These are phyloP conservation scores for Fagopyrum homotropicum DNA, from an alignment of 148 eudicot species.

Conservation along the genomic window DNA sequence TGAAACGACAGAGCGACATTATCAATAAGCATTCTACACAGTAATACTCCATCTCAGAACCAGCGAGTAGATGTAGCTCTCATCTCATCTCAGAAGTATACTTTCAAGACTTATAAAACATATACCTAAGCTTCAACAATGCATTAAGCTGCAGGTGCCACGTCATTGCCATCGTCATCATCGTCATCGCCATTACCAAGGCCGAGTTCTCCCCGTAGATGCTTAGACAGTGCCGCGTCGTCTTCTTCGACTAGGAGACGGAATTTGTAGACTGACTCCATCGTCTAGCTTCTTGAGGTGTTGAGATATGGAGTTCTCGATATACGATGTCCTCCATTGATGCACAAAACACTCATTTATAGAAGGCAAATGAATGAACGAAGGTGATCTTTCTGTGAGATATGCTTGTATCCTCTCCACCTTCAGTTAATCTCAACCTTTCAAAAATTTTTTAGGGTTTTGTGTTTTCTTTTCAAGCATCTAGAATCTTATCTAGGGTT, in stretches of 20 bases:
- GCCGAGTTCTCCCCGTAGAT: not conserved
- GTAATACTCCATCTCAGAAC: not conserved
- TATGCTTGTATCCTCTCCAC: not conserved
- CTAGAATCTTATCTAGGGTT: not conserved
- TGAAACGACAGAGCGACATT: not conserved
- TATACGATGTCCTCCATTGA: not conserved
- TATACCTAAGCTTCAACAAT: not conserved
- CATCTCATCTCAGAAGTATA: constrained; percentile 1
- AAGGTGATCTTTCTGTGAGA: not conserved
- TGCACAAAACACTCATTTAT: not conserved
- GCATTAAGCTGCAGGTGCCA: constrained; percentile 32
- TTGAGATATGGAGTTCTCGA: not conserved
- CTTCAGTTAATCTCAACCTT: not conserved
- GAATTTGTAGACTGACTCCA: not conserved
- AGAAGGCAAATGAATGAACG: not conserved
- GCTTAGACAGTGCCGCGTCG: constrained; percentile 8
- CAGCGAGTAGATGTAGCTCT: not conserved
- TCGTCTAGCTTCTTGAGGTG: not conserved
- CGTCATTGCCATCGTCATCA: constrained; percentile 31
- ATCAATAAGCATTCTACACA: not conserved
- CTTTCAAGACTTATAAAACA: not conserved
- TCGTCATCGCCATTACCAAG: constrained; percentile 20
- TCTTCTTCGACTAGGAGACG: not conserved
- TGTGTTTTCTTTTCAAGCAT: not conserved
- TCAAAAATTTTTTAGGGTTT: constrained; percentile 1